Conservation (phyloP, 169 alveolate genomes). For the Plasmodium relictum region DNA sequence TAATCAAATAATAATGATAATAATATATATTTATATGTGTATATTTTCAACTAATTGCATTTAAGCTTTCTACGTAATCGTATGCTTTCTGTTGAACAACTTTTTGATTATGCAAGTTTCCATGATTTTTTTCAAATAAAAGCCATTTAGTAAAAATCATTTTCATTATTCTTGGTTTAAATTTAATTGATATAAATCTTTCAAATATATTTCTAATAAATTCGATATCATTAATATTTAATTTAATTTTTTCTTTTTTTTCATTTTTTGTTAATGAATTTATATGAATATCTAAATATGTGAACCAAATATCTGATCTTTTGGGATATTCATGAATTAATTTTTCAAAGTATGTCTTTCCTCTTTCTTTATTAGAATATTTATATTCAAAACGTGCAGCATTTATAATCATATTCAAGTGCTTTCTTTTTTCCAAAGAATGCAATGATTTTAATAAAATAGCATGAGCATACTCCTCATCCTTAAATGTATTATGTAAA, state of each 20-base stretch:
- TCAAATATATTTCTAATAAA: constrained; percentile 74
- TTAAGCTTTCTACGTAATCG: constrained; percentile 84
- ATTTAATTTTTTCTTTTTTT: constrained; percentile 68
- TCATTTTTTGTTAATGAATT: constrained; percentile 77
- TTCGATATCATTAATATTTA: constrained; percentile 78
- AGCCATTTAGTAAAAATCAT: constrained; percentile 85
- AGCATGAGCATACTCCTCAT: constrained; percentile 78
- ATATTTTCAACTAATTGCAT: constrained; percentile 19
- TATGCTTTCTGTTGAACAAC: constrained; percentile 88
- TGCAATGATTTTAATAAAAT: constrained; percentile 79
- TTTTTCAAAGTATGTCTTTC: constrained; percentile 88
- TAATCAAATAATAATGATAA: neutral
- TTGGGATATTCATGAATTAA: constrained; percentile 87
- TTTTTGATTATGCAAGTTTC: constrained; percentile 82
- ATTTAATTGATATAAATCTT: constrained; percentile 44
- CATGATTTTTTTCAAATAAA: constrained; percentile 87
- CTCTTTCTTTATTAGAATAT: constrained; percentile 81
- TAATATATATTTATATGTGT: neutral
- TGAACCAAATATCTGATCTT: constrained; percentile 90
- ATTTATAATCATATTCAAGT: constrained; percentile 79
- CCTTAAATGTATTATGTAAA: constrained; percentile 71
- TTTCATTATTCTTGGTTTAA: constrained; percentile 74
- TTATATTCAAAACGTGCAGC: constrained; percentile 90
- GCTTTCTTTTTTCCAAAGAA: constrained; percentile 78
- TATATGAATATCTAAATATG: constrained; percentile 86